Base-by-base conservation (phyloP, 1,284 basidiomycete genomes). In the Farysia itapuensis region DNA sequence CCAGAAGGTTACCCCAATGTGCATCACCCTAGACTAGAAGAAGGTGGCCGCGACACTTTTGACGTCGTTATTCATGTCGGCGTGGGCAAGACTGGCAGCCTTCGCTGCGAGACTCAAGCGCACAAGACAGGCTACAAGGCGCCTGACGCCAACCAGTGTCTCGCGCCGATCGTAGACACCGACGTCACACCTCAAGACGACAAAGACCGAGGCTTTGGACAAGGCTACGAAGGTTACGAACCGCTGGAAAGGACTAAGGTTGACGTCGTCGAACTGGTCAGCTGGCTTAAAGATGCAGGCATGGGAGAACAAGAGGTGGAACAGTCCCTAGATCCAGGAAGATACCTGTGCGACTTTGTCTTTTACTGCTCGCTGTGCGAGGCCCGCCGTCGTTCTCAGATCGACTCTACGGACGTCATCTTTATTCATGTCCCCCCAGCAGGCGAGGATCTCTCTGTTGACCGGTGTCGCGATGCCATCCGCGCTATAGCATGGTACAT, bases 291-390 rank as follows among this genome's bases (percentile, higher is more conserved):
- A 7, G 19, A 39, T 5, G 21, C 18, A 3, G 58, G 58, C 1
- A 37, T 46, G 29, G 5, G 16, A 21, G 24, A 20, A 0, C 25
- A 12, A 0, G 58, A 51, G 15, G 43, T 57, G 18, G 38, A 48
- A 2, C 40, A 45, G 39, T 44, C 39, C 4, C 30, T 42, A 13
- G 49, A 66, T 25, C 41, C 64, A 5, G 64, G 64, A 2, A 31
- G 58, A 5, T 64, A 58, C 26, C 47, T 66, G 21, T 66, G 64
- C 42, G 64, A 66, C 12, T 66, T 63, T 15, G 49, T 63, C 31
- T 54, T 35, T 26, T 66, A 66, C 20, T 36, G 36, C 19, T 64
- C 59, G 8, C 22, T 51, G n/a, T 42, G 35, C 23, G 54, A 66
- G 24, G 43, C 53, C 8, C 35, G 46, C 20, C 31, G 40, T 14